A percentile compares a stretch with the other conserved stretches of the same genome.
Evolutionary conservation across 2,329 filamentous ascomycete genomes (phyloP).

Genomic region (Thelonectria olida): DNA sequence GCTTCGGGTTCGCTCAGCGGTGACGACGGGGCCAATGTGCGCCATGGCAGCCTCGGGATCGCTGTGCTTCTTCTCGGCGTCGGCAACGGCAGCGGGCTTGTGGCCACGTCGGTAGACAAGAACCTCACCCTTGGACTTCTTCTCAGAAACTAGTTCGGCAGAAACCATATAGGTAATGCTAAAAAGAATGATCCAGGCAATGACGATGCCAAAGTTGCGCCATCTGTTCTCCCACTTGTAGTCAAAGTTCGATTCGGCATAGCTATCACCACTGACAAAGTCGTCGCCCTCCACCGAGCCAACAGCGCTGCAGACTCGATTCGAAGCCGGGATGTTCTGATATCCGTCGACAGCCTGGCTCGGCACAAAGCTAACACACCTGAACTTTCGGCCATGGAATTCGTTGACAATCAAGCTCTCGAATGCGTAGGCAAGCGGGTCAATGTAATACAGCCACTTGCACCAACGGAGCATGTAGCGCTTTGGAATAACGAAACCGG

Average conservation of each 20-base stretch:
- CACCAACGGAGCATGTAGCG: constrained; percentile 82
- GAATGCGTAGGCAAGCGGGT: constrained; percentile 83
- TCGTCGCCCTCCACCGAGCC: constrained; percentile 56
- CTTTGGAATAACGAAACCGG: constrained; percentile 73
- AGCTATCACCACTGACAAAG: constrained; percentile 57
- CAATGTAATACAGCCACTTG: constrained; percentile 83
- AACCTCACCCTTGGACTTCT: constrained; percentile 80
- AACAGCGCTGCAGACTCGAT: constrained; percentile 56
- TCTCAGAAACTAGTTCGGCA: constrained; percentile 71
- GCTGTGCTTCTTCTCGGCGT: constrained; percentile 69
- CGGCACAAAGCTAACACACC: constrained; percentile 59
- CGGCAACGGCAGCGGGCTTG: constrained; percentile 64
- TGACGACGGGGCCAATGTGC: constrained; percentile 59
- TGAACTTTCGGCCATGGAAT: constrained; percentile 72
- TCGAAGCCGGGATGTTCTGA: constrained; percentile 22
- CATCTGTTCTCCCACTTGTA: constrained; percentile 71
- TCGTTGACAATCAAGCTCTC: constrained; percentile 86
- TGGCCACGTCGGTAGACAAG: constrained; percentile 78
- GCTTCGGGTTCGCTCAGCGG: constrained; percentile 51
- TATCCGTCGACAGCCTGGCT: constrained; percentile 39
- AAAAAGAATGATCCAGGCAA: constrained; percentile 72
- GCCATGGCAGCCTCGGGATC: constrained; percentile 65
- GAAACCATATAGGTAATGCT: constrained; percentile 68
- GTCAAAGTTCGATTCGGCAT: constrained; percentile 53
- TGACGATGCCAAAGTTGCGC: constrained; percentile 76